A percentile compares a stretch with the other conserved stretches of the same genome.
These are phyloP conservation scores for Blastobotrys serpentis DNA, from an alignment of 1,139 yeast genomes.

Conservation along the genomic window DNA sequence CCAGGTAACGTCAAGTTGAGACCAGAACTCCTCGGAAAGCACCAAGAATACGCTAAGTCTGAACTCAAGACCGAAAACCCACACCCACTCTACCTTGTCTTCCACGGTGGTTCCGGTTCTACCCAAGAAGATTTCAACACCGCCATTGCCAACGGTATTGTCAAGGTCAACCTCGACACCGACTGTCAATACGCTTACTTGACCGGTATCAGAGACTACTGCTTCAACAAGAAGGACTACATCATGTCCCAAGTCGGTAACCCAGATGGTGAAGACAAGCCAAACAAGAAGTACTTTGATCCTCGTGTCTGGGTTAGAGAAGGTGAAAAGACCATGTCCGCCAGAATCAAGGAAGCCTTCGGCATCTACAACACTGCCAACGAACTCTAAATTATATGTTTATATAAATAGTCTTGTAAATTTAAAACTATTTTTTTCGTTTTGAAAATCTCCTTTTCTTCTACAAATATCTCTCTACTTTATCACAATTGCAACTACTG, in stretches of 20 bases:
- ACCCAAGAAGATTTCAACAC: constrained; percentile 85
- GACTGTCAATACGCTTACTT: constrained; percentile 99
- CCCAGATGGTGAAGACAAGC: constrained; percentile 99
- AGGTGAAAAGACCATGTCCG: constrained; percentile 98
- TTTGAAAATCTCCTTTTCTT: too few species aligned
- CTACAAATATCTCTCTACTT: too few species aligned
- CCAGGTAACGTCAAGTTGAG: constrained; percentile 95
- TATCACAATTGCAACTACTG: too few species aligned
- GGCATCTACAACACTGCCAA: constrained; percentile 63
- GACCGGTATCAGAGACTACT: constrained; percentile 94
- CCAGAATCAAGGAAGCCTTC: constrained; percentile 81
- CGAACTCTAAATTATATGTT: constrained; percentile 25
- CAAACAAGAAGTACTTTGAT: constrained; percentile 95
- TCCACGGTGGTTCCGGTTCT: constrained; percentile 99
- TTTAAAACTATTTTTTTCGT: constrained; percentile 7
- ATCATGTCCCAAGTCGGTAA: constrained; percentile 86
- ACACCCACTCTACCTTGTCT: constrained; percentile 91
- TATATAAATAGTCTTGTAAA: constrained; percentile 9
- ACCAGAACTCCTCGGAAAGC: constrained; percentile 94
- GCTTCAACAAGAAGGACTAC: constrained; percentile 94
- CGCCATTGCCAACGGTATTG: constrained; percentile 92
- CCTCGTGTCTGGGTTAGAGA: constrained; percentile 99
- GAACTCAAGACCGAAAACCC: constrained; percentile 53
- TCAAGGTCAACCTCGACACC: constrained; percentile 98
- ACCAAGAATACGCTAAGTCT: constrained; percentile 77